Conservation (phyloP, 148 eudicot genomes). For the Pharnaceum exiguum region DNA sequence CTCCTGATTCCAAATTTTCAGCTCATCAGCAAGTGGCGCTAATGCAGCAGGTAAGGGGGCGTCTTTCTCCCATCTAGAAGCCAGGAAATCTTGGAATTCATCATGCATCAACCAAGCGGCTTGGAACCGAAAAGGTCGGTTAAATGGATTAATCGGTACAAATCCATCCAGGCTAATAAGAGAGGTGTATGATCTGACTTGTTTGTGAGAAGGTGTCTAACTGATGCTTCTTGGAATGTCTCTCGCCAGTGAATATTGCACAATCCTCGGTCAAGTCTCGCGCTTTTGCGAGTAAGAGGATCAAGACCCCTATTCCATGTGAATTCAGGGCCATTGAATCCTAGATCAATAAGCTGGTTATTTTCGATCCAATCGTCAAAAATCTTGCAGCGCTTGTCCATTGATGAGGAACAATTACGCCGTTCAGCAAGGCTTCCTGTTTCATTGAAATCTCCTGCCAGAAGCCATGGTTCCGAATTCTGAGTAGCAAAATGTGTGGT, state of each 20-base stretch:
- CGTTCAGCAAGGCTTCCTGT: background rate
- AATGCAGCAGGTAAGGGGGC: background rate
- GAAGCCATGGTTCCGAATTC: background rate
- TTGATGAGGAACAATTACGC: background rate
- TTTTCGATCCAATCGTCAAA: background rate
- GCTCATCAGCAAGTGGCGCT: background rate
- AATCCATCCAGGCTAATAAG: too few species aligned
- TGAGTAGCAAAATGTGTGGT: background rate
- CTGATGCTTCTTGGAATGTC: too few species aligned
- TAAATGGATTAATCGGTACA: too few species aligned
- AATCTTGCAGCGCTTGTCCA: background rate
- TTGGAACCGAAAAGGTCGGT: background rate
- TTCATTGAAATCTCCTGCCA: background rate
- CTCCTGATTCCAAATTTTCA: background rate
- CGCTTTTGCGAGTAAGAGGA: background rate
- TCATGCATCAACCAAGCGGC: background rate
- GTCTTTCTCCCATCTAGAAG: background rate
- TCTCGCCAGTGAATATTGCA: too few species aligned
- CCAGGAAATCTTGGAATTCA: background rate
- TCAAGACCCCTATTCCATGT: background rate
- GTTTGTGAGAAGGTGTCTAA: too few species aligned
- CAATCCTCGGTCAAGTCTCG: background rate
- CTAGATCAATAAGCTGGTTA: background rate
- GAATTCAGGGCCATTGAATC: background rate
- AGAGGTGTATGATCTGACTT: too few species aligned